phyloP scores from a whole-genome alignment of 2,329 filamentous ascomycete genomes.

The Xylaria multiplex region DNA sequence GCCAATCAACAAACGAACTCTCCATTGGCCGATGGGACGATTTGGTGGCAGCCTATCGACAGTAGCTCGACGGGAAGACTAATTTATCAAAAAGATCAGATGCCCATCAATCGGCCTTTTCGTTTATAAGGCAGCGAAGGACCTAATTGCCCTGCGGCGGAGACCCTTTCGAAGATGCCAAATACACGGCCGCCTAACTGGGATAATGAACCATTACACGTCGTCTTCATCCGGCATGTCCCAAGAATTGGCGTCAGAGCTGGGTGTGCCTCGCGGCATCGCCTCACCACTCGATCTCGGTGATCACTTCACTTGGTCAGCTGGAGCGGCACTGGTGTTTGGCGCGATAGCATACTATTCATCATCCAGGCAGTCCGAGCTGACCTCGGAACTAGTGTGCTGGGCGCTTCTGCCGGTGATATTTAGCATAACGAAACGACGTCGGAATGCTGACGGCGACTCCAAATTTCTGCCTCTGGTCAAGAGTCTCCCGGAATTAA shows the following conservation, averaged over 20 bases:
- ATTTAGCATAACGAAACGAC: slow-evolving; percentile 29
- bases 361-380: slow-evolving; percentile 41
- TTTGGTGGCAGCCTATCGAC: slow-evolving; percentile 19
- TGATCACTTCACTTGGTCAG: slow-evolving; percentile 33
- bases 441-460: background rate
- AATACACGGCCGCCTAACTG: background rate
- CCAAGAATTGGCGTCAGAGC: background rate
- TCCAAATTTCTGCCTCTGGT: slow-evolving; percentile 9
- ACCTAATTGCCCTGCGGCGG: slow-evolving; percentile 1
- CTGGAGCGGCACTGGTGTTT: slow-evolving; percentile 43
- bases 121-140: background rate
- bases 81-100: background rate
- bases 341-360: slow-evolving; percentile 40
- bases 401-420: slow-evolving; percentile 48
- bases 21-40: background rate
- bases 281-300: background rate
- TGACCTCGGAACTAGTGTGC: slow-evolving; percentile 49
- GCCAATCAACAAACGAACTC: background rate
- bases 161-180: slow-evolving; percentile 22
- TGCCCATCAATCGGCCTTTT: background rate
- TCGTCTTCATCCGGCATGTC: slow-evolving; percentile 22
- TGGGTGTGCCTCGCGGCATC: background rate
- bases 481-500: slow-evolving; percentile 3
- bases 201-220: slow-evolving; percentile 8
- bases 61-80: background rate